Evolutionary conservation across 169 alveolate species (phyloP).

Genomic region (Babesia ovis): DNA sequence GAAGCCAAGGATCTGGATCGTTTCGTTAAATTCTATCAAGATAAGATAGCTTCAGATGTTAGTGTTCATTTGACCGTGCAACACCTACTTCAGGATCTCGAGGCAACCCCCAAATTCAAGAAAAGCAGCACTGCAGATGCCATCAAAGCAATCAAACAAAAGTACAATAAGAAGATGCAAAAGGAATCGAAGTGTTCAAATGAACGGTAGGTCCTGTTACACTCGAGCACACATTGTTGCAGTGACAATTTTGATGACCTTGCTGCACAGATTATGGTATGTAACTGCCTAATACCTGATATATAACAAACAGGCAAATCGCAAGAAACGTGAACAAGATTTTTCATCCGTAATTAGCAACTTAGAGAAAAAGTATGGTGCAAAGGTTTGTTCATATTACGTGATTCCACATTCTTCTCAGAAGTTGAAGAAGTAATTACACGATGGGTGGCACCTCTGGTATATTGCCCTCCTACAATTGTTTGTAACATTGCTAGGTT

Average conservation of each 20-base stretch:
- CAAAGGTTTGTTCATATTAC: slow-evolving; percentile 10
- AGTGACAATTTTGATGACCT: slow-evolving; percentile 58
- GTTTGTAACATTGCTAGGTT: background rate
- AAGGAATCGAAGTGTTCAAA: slow-evolving; percentile 23
- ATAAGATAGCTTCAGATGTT: slow-evolving; percentile 54
- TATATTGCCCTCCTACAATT: slow-evolving; percentile 49
- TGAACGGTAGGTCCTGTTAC: slow-evolving; percentile 12
- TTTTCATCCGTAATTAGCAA: slow-evolving; percentile 46
- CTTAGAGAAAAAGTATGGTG: slow-evolving; percentile 46
- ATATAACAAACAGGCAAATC: slow-evolving; percentile 40
- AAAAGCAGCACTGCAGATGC: slow-evolving; percentile 30
- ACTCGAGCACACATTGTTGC: no score
- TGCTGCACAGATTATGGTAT: slow-evolving; percentile 60
- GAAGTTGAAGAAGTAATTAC: slow-evolving; percentile 46
- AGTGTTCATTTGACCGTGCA: background rate
- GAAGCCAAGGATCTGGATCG: slow-evolving; percentile 69
- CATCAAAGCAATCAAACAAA: slow-evolving; percentile 26
- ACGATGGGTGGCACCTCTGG: slow-evolving; percentile 66
- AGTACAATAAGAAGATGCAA: slow-evolving; percentile 43
- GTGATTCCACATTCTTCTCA: background rate
- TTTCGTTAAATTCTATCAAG: slow-evolving; percentile 53
- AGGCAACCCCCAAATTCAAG: slow-evolving; percentile 41
- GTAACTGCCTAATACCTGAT: no score
- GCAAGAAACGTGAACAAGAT: slow-evolving; percentile 43
- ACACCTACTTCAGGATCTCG: slow-evolving; percentile 28